Percentiles rank a stretch among this genome's conserved stretches.
These are phyloP conservation scores for Phytophthora brassicae DNA, from an alignment of 352 stramenopile genomes.

Conservation along the genomic window DNA sequence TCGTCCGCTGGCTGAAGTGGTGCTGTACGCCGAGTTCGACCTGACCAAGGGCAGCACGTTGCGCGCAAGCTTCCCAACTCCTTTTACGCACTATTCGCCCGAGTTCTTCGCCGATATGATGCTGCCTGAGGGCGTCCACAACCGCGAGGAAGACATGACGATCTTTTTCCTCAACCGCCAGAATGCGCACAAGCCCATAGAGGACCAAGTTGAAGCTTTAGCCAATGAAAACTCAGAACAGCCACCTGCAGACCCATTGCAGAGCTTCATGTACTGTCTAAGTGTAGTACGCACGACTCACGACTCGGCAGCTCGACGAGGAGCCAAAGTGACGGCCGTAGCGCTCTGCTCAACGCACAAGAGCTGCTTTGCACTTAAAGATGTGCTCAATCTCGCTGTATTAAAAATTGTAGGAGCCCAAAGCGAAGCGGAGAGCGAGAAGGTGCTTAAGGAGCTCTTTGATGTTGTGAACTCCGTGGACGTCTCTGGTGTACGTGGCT, in stretches of 20 bases:
- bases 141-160: constrained; percentile 83
- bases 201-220: neutral
- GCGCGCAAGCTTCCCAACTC: constrained; percentile 61
- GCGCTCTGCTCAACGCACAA: constrained; percentile 83
- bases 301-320: constrained; percentile 67
- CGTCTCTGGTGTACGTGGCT: constrained; percentile 53
- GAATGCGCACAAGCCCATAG: constrained; percentile 11
- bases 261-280: constrained; percentile 87
- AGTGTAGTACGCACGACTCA: constrained; percentile 85
- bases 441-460: constrained; percentile 63
- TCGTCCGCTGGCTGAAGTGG: constrained; percentile 56
- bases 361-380: constrained; percentile 75
- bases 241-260: constrained; percentile 44
- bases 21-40: constrained; percentile 87
- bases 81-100: constrained; percentile 75
- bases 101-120: constrained; percentile 91
- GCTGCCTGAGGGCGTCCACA: constrained; percentile 88
- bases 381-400: constrained; percentile 74
- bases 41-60: constrained; percentile 88
- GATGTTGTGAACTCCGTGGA: constrained; percentile 76
- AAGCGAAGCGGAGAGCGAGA: constrained; percentile 41
- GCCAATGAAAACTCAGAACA: constrained; percentile 3
- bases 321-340: constrained; percentile 81
- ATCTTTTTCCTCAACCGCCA: constrained; percentile 89
- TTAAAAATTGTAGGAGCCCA: constrained; percentile 59